Evolutionary conservation across 371 early-diverging fungal genomes (phyloP).

Genomic region (Mucor ambiguus): DNA sequence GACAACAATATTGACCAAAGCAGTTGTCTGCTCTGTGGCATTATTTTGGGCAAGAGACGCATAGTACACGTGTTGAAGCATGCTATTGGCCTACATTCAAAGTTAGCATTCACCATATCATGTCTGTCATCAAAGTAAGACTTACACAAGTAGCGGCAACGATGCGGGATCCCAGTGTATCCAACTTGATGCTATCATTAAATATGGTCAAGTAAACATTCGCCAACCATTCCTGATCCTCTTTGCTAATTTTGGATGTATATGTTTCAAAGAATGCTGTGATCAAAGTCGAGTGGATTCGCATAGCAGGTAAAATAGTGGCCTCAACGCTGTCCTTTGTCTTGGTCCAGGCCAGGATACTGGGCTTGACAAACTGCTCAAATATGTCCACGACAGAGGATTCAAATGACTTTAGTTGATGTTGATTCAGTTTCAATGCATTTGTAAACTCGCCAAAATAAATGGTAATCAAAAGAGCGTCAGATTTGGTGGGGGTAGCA

Average conservation of each 20-base stretch:
- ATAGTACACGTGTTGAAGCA: conserved; percentile 44
- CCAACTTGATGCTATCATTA: neutral
- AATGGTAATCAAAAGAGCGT: conserved; percentile 29
- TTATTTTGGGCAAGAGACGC: conserved; percentile 7
- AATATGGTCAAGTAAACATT: conserved; percentile 5
- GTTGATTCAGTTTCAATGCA: conserved; percentile 46
- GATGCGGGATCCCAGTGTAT: conserved; percentile 12
- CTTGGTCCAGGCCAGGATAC: conserved; percentile 15
- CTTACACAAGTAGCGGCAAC: conserved; percentile 13
- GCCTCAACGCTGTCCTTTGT: conserved; percentile 5
- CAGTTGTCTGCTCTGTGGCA: conserved; percentile 4
- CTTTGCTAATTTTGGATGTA: conserved; percentile 24
- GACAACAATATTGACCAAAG: conserved; percentile 24
- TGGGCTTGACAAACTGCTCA: conserved; percentile 31
- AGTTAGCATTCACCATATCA: neutral
- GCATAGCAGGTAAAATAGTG: conserved; percentile 47
- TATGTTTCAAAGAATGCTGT: conserved; percentile 48
- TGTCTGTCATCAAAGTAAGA: neutral
- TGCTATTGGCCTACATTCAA: conserved; percentile 27
- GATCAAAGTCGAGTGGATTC: conserved; percentile 50
- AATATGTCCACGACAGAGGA: conserved; percentile 10
- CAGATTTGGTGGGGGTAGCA: neutral
- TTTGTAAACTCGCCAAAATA: conserved; percentile 48
- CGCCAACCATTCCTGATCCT: conserved; percentile 19
- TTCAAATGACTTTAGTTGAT: conserved; percentile 37